Conservation (phyloP, 2,329 filamentous ascomycete genomes). For the Remersonia thermophila region DNA sequence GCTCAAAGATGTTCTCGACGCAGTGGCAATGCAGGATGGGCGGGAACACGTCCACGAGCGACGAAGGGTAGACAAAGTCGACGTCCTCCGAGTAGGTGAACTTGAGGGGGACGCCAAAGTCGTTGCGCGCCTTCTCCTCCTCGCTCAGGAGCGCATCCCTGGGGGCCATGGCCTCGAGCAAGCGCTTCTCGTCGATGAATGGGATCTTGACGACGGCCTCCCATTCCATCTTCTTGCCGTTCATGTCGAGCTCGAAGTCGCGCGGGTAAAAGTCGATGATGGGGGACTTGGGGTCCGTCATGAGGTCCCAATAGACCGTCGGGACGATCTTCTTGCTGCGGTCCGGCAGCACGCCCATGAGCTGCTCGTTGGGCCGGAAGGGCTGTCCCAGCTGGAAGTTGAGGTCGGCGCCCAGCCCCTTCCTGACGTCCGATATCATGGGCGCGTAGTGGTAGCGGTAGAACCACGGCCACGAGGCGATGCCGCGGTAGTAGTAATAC, state of each 20-base stretch:
- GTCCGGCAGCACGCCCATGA: slow-evolving; percentile 96
- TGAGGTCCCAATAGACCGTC: slow-evolving; percentile 72
- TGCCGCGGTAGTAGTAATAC: slow-evolving; percentile 94
- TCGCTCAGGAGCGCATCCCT: slow-evolving; percentile 67
- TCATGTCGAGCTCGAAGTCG: slow-evolving; percentile 97
- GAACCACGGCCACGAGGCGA: slow-evolving; percentile 98
- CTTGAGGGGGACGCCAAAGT: slow-evolving; percentile 84
- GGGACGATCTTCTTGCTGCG: slow-evolving; percentile 96
- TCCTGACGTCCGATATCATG: slow-evolving; percentile 83
- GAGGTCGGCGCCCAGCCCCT: slow-evolving; percentile 74
- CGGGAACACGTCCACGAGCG: slow-evolving; percentile 79
- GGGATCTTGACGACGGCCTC: slow-evolving; percentile 98
- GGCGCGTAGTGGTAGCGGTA: slow-evolving; percentile 95
- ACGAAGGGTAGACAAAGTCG: slow-evolving; percentile 77
- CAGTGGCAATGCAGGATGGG: slow-evolving; percentile 80
- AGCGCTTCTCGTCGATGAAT: slow-evolving; percentile 85
- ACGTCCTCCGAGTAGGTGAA: slow-evolving; percentile 73
- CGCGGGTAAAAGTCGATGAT: slow-evolving; percentile 97
- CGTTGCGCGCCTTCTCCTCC: slow-evolving; percentile 72
- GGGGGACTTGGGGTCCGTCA: slow-evolving; percentile 81
- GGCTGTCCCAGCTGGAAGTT: slow-evolving; percentile 91
- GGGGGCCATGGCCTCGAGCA: slow-evolving; percentile 75
- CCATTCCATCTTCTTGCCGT: slow-evolving; percentile 99
- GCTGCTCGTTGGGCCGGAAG: slow-evolving; percentile 87
- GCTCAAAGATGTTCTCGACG: slow-evolving; percentile 89